These are phyloP conservation scores for Emergomyces orientalis DNA, from an alignment of 2,329 filamentous ascomycete species.

Conservation along the genomic window DNA sequence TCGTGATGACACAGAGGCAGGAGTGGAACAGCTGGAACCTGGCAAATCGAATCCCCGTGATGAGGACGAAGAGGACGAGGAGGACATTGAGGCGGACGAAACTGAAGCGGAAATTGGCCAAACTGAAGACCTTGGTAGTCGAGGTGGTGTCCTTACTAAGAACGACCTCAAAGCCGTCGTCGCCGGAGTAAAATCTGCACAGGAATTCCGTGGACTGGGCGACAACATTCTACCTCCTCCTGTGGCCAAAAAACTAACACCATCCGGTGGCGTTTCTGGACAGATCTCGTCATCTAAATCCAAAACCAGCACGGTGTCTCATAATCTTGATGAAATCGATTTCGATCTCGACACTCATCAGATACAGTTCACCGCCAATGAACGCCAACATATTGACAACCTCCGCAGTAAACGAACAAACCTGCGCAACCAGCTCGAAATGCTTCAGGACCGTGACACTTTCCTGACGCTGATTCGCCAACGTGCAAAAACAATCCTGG, in stretches of 20 bases:
- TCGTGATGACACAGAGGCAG: constrained; percentile 20
- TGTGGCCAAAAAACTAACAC: constrained; percentile 17
- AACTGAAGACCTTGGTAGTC: constrained; percentile 31
- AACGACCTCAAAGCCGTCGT: constrained; percentile 36
- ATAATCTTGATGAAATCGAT: constrained; percentile 5
- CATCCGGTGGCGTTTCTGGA: constrained; percentile 10
- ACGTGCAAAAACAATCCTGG: constrained; percentile 34
- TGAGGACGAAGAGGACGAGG: constrained; percentile 23
- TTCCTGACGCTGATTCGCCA: constrained; percentile 37
- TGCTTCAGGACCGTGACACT: constrained; percentile 34
- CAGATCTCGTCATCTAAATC: not conserved
- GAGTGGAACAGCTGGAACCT: constrained; percentile 15
- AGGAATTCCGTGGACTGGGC: constrained; percentile 36
- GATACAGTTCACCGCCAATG: constrained; percentile 15
- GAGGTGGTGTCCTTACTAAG: constrained; percentile 34
- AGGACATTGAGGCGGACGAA: constrained; percentile 16
- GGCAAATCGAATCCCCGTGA: constrained; percentile 8
- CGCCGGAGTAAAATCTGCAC: constrained; percentile 29
- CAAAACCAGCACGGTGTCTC: not conserved
- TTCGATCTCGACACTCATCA: constrained; percentile 13
- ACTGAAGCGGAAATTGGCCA: constrained; percentile 18
- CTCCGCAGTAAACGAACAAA: constrained; percentile 14
- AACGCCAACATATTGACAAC: constrained; percentile 14
- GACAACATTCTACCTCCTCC: constrained; percentile 30
- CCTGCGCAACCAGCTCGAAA: constrained; percentile 24